Evolutionary conservation across 2,329 filamentous ascomycete genomes (phyloP).

Genomic region (Neurospora crassa): DNA sequence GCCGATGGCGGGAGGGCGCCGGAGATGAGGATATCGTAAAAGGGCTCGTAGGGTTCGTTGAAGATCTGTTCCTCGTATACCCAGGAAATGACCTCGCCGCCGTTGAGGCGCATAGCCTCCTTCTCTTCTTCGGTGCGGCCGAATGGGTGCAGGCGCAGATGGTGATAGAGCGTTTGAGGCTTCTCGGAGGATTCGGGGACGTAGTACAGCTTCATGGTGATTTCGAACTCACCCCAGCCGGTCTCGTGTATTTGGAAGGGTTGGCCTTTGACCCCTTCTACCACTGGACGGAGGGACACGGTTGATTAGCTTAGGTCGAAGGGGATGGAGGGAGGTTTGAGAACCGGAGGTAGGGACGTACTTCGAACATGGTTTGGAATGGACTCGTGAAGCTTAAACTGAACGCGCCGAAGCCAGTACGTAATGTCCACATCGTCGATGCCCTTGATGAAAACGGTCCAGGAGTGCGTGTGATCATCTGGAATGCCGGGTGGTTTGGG

Average conservation of each 20-base stretch:
- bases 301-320: background rate
- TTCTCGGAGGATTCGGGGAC: constrained; percentile 82
- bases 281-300: constrained; percentile 30
- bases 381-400: constrained; percentile 97
- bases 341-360: constrained; percentile 23
- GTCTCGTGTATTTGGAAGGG: constrained; percentile 84
- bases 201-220: constrained; percentile 92
- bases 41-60: constrained; percentile 89
- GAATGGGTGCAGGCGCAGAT: constrained; percentile 83
- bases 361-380: constrained; percentile 85
- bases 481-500: constrained; percentile 69
- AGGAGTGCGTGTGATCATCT: constrained; percentile 90
- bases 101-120: constrained; percentile 46
- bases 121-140: constrained; percentile 70
- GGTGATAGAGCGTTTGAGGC: constrained; percentile 90
- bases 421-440: constrained; percentile 84
- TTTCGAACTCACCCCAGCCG: constrained; percentile 97
- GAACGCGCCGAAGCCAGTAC: constrained; percentile 92
- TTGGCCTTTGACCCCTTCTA: constrained; percentile 60
- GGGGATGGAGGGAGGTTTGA: background rate
- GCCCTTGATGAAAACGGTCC: constrained; percentile 89
- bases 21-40: constrained; percentile 77
- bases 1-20: constrained; percentile 45
- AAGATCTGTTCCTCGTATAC: constrained; percentile 92
- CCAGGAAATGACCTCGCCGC: constrained; percentile 63